Percentiles rank a stretch among this genome's conserved stretches.
Evolutionary conservation across 106 monocot species (phyloP).

Genomic region (Allium fistulosum): DNA sequence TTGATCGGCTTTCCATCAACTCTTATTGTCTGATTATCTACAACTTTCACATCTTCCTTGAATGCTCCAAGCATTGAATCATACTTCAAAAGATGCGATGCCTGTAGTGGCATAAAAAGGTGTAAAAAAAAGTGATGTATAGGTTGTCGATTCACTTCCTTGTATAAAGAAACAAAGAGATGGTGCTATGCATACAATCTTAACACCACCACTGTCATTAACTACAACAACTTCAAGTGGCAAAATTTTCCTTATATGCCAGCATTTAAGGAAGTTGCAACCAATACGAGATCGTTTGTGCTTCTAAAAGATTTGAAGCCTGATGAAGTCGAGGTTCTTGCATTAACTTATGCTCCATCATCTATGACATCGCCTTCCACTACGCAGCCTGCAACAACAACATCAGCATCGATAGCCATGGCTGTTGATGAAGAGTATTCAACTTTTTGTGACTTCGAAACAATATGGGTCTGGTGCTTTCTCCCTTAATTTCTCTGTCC

Average conservation of each 20-base stretch:
- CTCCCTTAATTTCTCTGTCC: no score
- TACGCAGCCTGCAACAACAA: no score
- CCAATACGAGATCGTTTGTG: no score
- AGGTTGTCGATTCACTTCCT: background rate
- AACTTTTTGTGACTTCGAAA: no score
- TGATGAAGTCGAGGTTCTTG: no score
- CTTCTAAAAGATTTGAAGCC: no score
- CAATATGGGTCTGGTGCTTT: no score
- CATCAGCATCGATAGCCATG: no score
- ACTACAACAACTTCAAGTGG: conserved; percentile 86
- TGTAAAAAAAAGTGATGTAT: background rate
- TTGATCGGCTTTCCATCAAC: conserved; percentile 99
- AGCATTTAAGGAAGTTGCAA: conserved; percentile 91
- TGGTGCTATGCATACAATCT: conserved; percentile 37
- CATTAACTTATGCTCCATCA: no score
- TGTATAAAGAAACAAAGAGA: background rate
- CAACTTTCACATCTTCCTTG: conserved; percentile 96
- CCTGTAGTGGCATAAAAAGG: conserved; percentile 24
- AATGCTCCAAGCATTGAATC: conserved; percentile 95
- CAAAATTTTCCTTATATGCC: conserved; percentile 87
- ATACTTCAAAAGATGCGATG: conserved; percentile 98
- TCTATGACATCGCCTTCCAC: no score
- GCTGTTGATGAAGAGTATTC: no score
- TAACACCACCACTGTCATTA: conserved; percentile 97
- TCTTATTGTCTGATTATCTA: conserved; percentile 77